phyloP scores from a whole-genome alignment of 306 rosid genomes.

The Styphnolobium japonicum region DNA sequence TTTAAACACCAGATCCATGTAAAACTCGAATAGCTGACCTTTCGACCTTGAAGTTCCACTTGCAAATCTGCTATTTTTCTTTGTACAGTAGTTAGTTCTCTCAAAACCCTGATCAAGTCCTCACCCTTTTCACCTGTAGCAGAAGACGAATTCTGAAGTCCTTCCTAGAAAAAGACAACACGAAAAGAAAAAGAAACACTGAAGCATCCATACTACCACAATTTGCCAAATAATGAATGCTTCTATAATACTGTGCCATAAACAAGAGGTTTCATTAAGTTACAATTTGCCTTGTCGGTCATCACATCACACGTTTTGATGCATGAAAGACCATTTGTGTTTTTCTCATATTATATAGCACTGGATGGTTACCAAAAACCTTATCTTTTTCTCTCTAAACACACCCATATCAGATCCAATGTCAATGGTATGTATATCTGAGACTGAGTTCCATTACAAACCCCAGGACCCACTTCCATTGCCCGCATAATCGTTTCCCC shows the following conservation, averaged over 20 bases:
- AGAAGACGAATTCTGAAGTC: conserved; percentile 51
- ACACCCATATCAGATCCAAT: not conserved
- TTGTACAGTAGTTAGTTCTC: conserved; percentile 85
- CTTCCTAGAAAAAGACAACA: conserved; percentile 47
- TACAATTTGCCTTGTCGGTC: too few relatives aligned
- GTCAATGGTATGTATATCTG: not conserved
- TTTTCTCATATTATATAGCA: not conserved
- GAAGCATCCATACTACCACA: conserved; percentile 3
- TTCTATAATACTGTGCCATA: conserved; percentile 1
- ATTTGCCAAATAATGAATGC: not conserved
- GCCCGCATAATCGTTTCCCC: not conserved
- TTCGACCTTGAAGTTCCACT: conserved; percentile 98
- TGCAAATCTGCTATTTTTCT: conserved; percentile 91
- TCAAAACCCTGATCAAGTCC: conserved; percentile 74
- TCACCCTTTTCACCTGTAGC: conserved; percentile 77
- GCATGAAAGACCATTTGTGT: too few relatives aligned
- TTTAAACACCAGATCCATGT: not conserved
- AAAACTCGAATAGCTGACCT: conserved; percentile 41
- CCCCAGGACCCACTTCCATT: not conserved
- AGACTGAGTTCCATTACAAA: not conserved
- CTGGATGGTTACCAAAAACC: not conserved
- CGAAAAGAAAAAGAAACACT: not conserved
- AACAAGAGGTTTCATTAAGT: not conserved
- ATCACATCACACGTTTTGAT: too few relatives aligned
- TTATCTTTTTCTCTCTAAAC: not conserved